Conservation (phyloP, 371 early-diverging fungal genomes). For the Rhizomucor miehei region DNA sequence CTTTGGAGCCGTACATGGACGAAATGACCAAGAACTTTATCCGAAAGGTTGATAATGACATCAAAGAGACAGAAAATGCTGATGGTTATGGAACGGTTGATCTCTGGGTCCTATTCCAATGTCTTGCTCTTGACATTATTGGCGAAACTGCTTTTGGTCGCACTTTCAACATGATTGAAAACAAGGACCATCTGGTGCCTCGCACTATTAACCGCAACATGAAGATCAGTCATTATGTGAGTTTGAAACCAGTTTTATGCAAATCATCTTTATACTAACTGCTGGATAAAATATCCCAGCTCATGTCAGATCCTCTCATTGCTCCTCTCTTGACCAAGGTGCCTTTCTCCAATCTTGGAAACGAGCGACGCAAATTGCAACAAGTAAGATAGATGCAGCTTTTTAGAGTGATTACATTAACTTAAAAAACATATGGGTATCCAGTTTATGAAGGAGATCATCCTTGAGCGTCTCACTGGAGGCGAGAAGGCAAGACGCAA, state of each 20-base stretch:
- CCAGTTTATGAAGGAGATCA: slow-evolving; percentile 31
- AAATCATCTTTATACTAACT: too few species aligned
- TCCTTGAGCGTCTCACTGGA: slow-evolving; percentile 20
- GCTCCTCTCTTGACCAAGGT: slow-evolving; percentile 1
- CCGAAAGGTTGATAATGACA: slow-evolving; percentile 13
- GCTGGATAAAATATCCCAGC: not conserved
- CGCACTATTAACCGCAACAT: slow-evolving; percentile 6
- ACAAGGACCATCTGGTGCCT: slow-evolving; percentile 33
- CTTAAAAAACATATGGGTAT: not conserved
- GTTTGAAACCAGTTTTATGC: too few species aligned
- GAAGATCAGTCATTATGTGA: slow-evolving; percentile 6
- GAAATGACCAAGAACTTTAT: slow-evolving; percentile 16
- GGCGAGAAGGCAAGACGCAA: slow-evolving; percentile 18
- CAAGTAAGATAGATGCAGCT: not conserved
- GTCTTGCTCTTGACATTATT: slow-evolving; percentile 45
- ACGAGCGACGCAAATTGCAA: not conserved
- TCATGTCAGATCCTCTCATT: slow-evolving; percentile 2
- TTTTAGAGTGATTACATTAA: not conserved
- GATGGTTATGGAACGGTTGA: slow-evolving; percentile 24
- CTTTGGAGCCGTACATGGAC: slow-evolving; percentile 36
- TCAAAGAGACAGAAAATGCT: slow-evolving; percentile 5
- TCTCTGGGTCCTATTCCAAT: slow-evolving; percentile 32
- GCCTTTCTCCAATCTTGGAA: not conserved
- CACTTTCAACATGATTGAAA: slow-evolving; percentile 44
- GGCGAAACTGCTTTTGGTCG: slow-evolving; percentile 37